Percentiles rank a stretch among this genome's conserved stretches.
These are phyloP conservation scores for Planoprotostelium fungivorum DNA, from an alignment of 78 protist genomes.

Conservation along the genomic window DNA sequence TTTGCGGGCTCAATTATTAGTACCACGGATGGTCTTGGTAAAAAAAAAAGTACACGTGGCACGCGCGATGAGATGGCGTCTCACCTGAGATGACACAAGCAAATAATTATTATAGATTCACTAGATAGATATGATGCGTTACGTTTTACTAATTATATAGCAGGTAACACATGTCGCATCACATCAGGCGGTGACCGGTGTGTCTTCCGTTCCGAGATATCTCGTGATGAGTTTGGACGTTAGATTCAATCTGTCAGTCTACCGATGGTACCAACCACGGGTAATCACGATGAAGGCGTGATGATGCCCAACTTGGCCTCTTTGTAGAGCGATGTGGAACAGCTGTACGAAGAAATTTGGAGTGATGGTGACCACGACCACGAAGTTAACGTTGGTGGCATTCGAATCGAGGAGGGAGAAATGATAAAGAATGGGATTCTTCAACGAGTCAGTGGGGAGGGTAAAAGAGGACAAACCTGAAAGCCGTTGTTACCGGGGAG, in stretches of 20 bases:
- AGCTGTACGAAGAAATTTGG: not conserved
- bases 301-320: not conserved
- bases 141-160: no score
- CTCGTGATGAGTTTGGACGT: not conserved
- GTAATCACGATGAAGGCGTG: not conserved
- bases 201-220: not conserved
- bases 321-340: not conserved
- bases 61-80: no score
- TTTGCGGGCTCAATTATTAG: no score
- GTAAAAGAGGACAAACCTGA: no score
- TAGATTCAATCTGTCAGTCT: not conserved
- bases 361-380: not conserved
- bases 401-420: not conserved
- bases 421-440: not conserved
- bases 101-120: no score
- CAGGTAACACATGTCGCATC: no score
- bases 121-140: no score
- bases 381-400: not conserved
- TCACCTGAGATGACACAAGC: no score
- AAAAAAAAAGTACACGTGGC: no score
- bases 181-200: not conserved
- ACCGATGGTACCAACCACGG: not conserved
- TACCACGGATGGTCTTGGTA: no score
- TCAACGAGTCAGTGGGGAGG: no score
- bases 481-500: not conserved